phyloP scores from a whole-genome alignment of 2,329 filamentous ascomycete genomes.

The Thielaviopsis euricoi region DNA sequence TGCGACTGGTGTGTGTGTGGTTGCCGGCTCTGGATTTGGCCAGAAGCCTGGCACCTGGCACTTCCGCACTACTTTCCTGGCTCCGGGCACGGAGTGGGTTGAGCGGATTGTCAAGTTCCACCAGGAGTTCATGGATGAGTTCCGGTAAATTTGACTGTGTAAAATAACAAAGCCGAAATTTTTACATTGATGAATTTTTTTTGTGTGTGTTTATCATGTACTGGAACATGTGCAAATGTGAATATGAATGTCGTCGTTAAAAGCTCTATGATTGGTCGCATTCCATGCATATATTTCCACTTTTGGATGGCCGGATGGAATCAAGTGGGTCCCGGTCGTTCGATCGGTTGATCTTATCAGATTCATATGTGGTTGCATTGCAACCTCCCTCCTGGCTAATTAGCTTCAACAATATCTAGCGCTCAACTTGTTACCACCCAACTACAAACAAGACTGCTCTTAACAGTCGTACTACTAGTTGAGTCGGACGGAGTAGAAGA shows the following conservation, averaged over 20 bases:
- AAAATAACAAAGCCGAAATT: neutral
- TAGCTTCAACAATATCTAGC: neutral
- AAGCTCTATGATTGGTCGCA: neutral
- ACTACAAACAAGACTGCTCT: no score
- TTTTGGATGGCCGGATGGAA: neutral
- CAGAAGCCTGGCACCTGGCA: slow-evolving; percentile 84
- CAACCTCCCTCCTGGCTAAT: neutral
- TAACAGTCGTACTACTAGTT: no score
- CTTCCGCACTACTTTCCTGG: slow-evolving; percentile 92
- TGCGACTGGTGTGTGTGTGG: slow-evolving; percentile 84
- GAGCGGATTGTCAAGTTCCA: slow-evolving; percentile 80
- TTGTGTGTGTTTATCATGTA: neutral
- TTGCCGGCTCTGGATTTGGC: slow-evolving; percentile 83
- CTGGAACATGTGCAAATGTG: no score
- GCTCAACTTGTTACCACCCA: no score
- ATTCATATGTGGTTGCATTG: neutral
- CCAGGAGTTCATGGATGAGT: slow-evolving; percentile 77
- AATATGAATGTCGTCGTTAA: neutral
- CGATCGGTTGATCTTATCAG: neutral
- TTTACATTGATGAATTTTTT: neutral
- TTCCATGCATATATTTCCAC: neutral
- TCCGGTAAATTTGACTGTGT: slow-evolving; percentile 23
- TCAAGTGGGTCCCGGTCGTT: no score
- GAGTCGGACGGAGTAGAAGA: no score
- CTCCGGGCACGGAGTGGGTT: slow-evolving; percentile 91